Conservation (phyloP, 306 rosid species). For the Spatholobus suberectus region DNA sequence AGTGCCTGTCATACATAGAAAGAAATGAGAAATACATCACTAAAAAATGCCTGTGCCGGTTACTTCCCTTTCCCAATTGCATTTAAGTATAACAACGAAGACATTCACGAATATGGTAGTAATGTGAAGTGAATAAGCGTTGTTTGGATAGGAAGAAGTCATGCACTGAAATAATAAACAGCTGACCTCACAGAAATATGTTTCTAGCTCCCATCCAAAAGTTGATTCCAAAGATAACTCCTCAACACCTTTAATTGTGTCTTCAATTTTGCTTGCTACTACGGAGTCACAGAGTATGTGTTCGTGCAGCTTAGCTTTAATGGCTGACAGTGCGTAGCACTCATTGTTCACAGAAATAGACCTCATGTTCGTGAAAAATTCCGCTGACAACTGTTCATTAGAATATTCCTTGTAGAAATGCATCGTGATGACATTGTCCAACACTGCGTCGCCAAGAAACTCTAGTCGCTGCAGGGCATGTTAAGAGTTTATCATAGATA, state of each 20-base stretch:
- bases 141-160: neutral
- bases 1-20: constrained; percentile 58
- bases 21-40: too few species aligned
- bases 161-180: neutral
- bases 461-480: constrained; percentile 65
- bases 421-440: constrained; percentile 66
- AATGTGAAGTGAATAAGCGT: neutral
- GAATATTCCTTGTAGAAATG: constrained; percentile 59
- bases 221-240: constrained; percentile 47
- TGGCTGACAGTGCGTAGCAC: constrained; percentile 59
- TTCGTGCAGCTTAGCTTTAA: constrained; percentile 60
- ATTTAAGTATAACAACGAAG: neutral
- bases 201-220: constrained; percentile 70
- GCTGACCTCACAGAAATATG: constrained; percentile 63
- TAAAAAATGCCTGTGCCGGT: too few species aligned
- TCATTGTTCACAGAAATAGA: constrained; percentile 72
- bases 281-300: constrained; percentile 57
- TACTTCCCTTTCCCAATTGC: too few species aligned
- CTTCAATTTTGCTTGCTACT: constrained; percentile 47
- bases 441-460: constrained; percentile 79
- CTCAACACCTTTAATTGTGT: constrained; percentile 38
- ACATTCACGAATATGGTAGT: neutral
- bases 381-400: constrained; percentile 43
- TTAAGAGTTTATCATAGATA: neutral
- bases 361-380: constrained; percentile 69